A percentile compares a stretch with the other conserved stretches of the same genome.
Conservation (phyloP, 129 eudicot genomes). For the Logfia minima region DNA sequence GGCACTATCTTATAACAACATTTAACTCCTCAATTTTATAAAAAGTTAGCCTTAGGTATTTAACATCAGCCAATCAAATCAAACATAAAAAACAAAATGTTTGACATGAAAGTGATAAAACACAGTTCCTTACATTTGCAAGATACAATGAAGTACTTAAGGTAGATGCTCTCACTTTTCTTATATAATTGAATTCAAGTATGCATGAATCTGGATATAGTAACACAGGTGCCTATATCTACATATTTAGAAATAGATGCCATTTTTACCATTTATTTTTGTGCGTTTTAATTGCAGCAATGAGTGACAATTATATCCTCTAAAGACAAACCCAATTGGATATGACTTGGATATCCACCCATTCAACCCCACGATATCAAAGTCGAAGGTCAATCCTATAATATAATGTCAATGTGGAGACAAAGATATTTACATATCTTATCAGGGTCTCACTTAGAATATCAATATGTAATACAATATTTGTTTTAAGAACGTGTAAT, state of each 20-base stretch:
- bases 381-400: slow-evolving; percentile 30
- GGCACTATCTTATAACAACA: too few species aligned
- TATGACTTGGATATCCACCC: slow-evolving; percentile 53
- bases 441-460: neutral
- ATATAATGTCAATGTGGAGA: slow-evolving; percentile 36
- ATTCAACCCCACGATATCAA: slow-evolving; percentile 23
- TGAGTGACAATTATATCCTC: slow-evolving; percentile 32
- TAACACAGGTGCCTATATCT: slow-evolving; percentile 2
- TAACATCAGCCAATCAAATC: slow-evolving; percentile 1
- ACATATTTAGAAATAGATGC: slow-evolving; percentile 5
- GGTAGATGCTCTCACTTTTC: slow-evolving; percentile 8
- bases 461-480: neutral
- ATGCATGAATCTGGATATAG: neutral
- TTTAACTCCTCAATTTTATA: too few species aligned
- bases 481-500: too few species aligned
- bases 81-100: neutral
- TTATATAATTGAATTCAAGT: neutral
- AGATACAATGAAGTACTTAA: neutral
- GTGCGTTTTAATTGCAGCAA: slow-evolving; percentile 20
- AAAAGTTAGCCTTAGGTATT: neutral
- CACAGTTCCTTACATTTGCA: slow-evolving; percentile 17
- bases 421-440: slow-evolving; percentile 3
- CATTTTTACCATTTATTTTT: neutral
- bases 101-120: neutral
- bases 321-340: slow-evolving; percentile 38